Percentiles rank a stretch among this genome's conserved stretches.
Evolutionary conservation across 768 basidiomycete species (phyloP).

Genomic region (Macrolepiota fuliginosa): DNA sequence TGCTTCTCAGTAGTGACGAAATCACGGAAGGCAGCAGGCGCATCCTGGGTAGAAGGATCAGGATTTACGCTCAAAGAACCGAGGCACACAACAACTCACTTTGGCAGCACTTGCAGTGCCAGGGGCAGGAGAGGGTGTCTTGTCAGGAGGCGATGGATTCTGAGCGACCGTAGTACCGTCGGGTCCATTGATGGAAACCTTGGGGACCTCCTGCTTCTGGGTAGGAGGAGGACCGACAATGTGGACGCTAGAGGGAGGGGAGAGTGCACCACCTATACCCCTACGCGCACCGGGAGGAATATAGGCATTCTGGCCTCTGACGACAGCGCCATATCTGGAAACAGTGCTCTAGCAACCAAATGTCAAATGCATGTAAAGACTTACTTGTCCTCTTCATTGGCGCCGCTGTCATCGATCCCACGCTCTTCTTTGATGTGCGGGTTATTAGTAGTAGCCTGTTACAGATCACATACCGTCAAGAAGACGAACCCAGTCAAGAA

Average conservation of each 20-base stretch:
- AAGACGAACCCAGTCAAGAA: conserved; percentile 4
- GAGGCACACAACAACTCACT: conserved; percentile 30
- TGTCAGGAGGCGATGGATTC: conserved; percentile 44
- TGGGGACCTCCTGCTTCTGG: conserved; percentile 54
- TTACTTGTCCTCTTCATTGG: conserved; percentile 96
- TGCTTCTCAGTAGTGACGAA: conserved; percentile 94
- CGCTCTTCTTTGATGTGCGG: conserved; percentile 92
- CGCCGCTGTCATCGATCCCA: conserved; percentile 66
- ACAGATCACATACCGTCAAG: conserved; percentile 7
- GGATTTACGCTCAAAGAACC: neutral
- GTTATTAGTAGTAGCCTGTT: conserved; percentile 64
- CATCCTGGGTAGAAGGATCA: conserved; percentile 14
- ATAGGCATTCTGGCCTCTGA: conserved; percentile 86
- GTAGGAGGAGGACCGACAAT: conserved; percentile 19
- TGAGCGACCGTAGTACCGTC: conserved; percentile 56
- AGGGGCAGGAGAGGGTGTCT: conserved; percentile 66
- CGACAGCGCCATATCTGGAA: conserved; percentile 86
- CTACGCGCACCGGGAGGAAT: conserved; percentile 90
- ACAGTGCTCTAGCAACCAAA: conserved; percentile 21
- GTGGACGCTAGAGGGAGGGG: conserved; percentile 21
- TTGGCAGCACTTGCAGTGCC: conserved; percentile 40
- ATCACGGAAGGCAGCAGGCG: conserved; percentile 83
- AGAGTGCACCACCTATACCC: conserved; percentile 24
- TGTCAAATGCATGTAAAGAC: conserved; percentile 21
- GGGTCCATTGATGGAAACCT: conserved; percentile 75